Conservation (phyloP, 345 rosid genomes). For the Populus nigra region DNA sequence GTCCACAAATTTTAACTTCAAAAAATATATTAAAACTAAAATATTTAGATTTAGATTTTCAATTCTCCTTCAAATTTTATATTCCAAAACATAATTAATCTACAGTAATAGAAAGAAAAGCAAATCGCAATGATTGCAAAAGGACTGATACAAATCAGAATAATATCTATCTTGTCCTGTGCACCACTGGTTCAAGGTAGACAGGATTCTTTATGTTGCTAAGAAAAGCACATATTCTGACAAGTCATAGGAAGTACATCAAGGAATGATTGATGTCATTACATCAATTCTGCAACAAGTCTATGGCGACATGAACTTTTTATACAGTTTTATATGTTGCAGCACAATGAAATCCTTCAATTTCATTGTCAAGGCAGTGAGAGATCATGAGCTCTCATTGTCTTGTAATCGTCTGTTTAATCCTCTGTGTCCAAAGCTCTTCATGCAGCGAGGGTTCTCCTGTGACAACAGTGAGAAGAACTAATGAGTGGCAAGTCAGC, state of each 20-base stretch:
- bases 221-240: conserved; percentile 41
- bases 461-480: background rate
- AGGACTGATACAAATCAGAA: conserved; percentile 17
- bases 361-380: background rate
- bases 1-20: rapidly evolving
- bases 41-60: background rate
- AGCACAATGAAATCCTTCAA: background rate
- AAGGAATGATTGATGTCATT: background rate
- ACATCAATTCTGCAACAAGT: background rate
- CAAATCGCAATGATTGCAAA: background rate
- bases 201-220: conserved; percentile 23
- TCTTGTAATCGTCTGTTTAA: conserved; percentile 21
- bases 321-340: background rate
- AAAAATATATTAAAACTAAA: no score
- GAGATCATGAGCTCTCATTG: conserved; percentile 17
- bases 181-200: conserved; percentile 14
- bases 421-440: conserved; percentile 16
- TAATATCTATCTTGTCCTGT: conserved; percentile 22
- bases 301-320: background rate
- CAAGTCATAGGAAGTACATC: background rate
- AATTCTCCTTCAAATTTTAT: no score
- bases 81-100: background rate
- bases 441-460: background rate
- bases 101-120: background rate
- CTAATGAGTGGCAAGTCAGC: background rate